Evolutionary conservation across 768 basidiomycete species (phyloP), one percentile per base, ranked within the genome.

Genomic region (Rhodotorula paludigena): DNA sequence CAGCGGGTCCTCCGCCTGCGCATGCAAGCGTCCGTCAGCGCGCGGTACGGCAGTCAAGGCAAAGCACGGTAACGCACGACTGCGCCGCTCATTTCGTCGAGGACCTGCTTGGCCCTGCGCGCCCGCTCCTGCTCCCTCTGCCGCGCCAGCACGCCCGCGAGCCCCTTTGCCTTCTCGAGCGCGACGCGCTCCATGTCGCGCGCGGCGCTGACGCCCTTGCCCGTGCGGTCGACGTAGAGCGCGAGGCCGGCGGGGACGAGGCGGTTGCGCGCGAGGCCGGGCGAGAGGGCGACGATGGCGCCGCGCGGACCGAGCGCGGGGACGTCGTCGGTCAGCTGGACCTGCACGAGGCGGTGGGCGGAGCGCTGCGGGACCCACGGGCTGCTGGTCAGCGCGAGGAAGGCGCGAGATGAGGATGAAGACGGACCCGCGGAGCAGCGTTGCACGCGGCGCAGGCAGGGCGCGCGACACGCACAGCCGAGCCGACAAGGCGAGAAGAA

Each of bases 261-360:
- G 18, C 42, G 55, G 60, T 70, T 70, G 48, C 69, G 60, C 16
- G 64, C 64, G 21, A 33, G 21, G 3, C 69, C 69, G 28, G 64
- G 64, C 9, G 60, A 42, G 33, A 62, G 51, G 55, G 57, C 42
- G 33, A 62, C 11, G 18, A 64, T 49, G 1, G 41, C 12, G 16
- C 64, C 64, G 18, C 53, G 56, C 5, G 51, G 23, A n/a, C 69
- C 69, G 51, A 66, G 69, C 5, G 56, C 28, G 28, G 69, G 69
- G 20, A 66, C 36, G 60, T 70, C 68, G 12, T 28, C 18, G 5
- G 21, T 32, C 10, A 70, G 53, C 53, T 70, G 41, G 42, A 70
- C 57, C 23, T 66, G 57, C 52, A 70, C 64, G 49, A 70, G 69
- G 61, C 66, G 66, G 60, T 64, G 63, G 7, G 68, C 58, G n/a